These are phyloP conservation scores for Trichoderma parareesei DNA, from an alignment of 495 filamentous ascomycete genomes.

Conservation along the genomic window DNA sequence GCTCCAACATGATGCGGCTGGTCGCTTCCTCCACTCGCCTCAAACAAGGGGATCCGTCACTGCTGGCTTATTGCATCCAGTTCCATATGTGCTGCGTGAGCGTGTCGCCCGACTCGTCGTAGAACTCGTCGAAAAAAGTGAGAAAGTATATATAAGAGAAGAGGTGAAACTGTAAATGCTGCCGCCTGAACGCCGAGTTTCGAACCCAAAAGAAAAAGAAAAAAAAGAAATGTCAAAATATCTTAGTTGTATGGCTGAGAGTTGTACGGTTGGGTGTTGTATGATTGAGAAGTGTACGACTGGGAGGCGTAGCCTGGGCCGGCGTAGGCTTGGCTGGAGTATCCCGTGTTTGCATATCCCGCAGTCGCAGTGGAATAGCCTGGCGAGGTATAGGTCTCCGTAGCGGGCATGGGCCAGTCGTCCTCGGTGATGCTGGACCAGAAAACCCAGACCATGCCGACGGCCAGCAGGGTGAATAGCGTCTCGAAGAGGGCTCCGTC, in stretches of 20 bases:
- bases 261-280: not conserved
- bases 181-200: conserved; percentile 8
- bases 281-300: not conserved
- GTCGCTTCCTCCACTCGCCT: not conserved
- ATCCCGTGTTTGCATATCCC: not conserved
- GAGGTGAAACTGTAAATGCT: not conserved
- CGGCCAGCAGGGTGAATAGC: conserved; percentile 77
- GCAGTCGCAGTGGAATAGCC: not conserved
- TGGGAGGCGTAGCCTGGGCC: not conserved
- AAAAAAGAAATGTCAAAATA: conserved; percentile 4
- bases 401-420: conserved; percentile 75
- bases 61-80: not conserved
- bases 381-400: not conserved
- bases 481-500: conserved; percentile 92
- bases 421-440: conserved; percentile 99
- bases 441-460: conserved; percentile 82
- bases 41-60: not conserved
- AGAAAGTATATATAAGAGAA: not conserved
- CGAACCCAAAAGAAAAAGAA: not conserved
- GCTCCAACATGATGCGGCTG: conserved; percentile 1
- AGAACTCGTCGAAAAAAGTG: not conserved
- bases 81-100: conserved; percentile 6
- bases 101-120: conserved; percentile 4
- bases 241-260: conserved; percentile 4
- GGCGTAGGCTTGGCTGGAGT: not conserved